phyloP scores from a whole-genome alignment of 78 protist species.

The Dictyostelium brefeldianum region DNA sequence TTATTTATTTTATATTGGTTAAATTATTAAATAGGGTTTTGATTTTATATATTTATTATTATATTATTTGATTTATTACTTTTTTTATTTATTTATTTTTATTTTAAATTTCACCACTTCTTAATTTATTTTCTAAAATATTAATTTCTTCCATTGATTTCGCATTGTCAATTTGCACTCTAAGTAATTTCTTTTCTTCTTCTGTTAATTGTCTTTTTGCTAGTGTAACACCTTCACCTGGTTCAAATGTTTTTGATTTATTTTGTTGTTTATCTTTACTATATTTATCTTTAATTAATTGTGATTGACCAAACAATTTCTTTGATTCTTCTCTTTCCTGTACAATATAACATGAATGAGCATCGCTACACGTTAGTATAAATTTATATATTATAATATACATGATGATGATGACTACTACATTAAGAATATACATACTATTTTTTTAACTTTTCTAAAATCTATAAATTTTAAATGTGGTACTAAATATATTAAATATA shows the following conservation, averaged over 20 bases:
- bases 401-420: too few relatives aligned
- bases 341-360: background rate
- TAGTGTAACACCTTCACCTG: conserved; percentile 46
- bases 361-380: background rate
- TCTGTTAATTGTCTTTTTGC: background rate
- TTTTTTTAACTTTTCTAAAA: conserved; percentile 76
- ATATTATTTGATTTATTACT: background rate
- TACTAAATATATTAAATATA: conserved; percentile 81
- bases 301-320: conserved; percentile 18
- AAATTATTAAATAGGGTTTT: too few relatives aligned
- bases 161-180: conserved; percentile 5
- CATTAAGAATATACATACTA: conserved; percentile 35
- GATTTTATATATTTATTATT: background rate
- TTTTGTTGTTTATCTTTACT: background rate
- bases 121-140: conserved; percentile 3
- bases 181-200: conserved; percentile 19
- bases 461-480: conserved; percentile 90
- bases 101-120: conserved; percentile 8
- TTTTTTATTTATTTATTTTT: background rate
- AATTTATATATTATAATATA: too few relatives aligned
- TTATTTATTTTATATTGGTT: too few relatives aligned
- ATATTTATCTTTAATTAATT: background rate
- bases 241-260: conserved; percentile 19
- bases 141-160: conserved; percentile 38
- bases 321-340: conserved; percentile 55